Percentiles rank a stretch among this genome's conserved stretches.
Conservation (phyloP, 371 early-diverging fungal genomes). For the Rhizopus delemar region DNA sequence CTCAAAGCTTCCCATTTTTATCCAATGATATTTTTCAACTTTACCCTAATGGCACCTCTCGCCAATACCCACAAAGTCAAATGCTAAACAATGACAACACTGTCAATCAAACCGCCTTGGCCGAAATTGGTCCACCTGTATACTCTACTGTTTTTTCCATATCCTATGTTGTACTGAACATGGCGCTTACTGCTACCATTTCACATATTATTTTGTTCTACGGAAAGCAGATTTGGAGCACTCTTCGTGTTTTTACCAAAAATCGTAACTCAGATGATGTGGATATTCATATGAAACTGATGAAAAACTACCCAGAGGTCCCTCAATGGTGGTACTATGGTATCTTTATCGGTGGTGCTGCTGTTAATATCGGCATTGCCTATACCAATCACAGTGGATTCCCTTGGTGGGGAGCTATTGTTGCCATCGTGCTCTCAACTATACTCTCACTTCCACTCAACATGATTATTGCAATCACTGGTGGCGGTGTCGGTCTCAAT, state of each 20-base stretch:
- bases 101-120: slow-evolving; percentile 35
- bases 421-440: slow-evolving; percentile 62
- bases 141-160: slow-evolving; percentile 32
- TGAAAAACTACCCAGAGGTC: slow-evolving; percentile 46
- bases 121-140: slow-evolving; percentile 40
- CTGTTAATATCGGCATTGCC: slow-evolving; percentile 64
- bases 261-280: background rate
- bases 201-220: slow-evolving; percentile 53
- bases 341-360: slow-evolving; percentile 61
- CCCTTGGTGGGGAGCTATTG: slow-evolving; percentile 72
- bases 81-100: slow-evolving; percentile 43
- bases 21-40: slow-evolving; percentile 40
- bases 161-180: slow-evolving; percentile 37
- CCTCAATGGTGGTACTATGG: slow-evolving; percentile 77
- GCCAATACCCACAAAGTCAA: slow-evolving; percentile 40
- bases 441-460: slow-evolving; percentile 40
- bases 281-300: slow-evolving; percentile 38
- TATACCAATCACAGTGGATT: slow-evolving; percentile 56
- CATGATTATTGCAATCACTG: slow-evolving; percentile 41
- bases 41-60: slow-evolving; percentile 26
- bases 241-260: background rate
- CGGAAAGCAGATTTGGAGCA: slow-evolving; percentile 39
- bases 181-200: slow-evolving; percentile 55
- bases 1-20: slow-evolving; percentile 46
- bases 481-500: slow-evolving; percentile 50